These are phyloP conservation scores for Cercospora beticola DNA, from an alignment of 2,329 filamentous ascomycete genomes.

Conservation along the genomic window DNA sequence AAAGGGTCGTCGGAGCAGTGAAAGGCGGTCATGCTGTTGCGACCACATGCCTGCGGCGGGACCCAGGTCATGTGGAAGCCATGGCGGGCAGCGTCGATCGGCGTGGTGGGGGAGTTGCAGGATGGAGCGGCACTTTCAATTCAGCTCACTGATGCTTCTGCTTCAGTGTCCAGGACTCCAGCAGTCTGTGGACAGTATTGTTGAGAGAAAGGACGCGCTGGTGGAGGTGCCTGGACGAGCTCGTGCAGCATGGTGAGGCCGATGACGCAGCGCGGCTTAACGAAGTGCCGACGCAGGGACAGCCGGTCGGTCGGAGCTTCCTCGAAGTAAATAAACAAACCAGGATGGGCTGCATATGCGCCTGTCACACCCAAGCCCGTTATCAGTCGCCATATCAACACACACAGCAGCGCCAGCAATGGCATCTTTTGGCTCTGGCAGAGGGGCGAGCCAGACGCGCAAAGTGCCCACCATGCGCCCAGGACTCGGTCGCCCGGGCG, in stretches of 20 bases:
- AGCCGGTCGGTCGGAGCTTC: not conserved
- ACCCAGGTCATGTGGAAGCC: slow-evolving; percentile 11
- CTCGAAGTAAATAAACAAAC: not conserved
- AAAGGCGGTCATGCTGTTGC: slow-evolving; percentile 11
- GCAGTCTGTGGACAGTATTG: not conserved
- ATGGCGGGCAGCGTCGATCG: slow-evolving; percentile 5
- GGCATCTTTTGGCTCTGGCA: slow-evolving; percentile 10
- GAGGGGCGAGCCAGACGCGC: slow-evolving; percentile 24
- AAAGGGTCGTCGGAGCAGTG: not conserved
- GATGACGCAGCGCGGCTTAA: not conserved
- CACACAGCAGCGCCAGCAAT: not conserved
- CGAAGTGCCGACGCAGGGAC: slow-evolving; percentile 2
- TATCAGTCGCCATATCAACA: not conserved
- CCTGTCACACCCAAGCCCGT: slow-evolving; percentile 1
- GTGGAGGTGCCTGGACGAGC: not conserved
- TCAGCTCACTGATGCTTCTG: not conserved
- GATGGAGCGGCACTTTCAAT: not conserved
- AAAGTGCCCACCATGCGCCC: slow-evolving; percentile 50
- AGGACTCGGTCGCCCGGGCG: slow-evolving; percentile 50
- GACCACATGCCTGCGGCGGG: slow-evolving; percentile 7
- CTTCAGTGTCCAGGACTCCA: not conserved
- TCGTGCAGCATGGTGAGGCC: not conserved
- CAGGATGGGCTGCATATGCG: slow-evolving; percentile 2
- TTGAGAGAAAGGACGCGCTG: not conserved
- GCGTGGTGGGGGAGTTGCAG: not conserved